Conservation (phyloP, 2,329 filamentous ascomycete genomes). For the Claviceps humidiphila region DNA sequence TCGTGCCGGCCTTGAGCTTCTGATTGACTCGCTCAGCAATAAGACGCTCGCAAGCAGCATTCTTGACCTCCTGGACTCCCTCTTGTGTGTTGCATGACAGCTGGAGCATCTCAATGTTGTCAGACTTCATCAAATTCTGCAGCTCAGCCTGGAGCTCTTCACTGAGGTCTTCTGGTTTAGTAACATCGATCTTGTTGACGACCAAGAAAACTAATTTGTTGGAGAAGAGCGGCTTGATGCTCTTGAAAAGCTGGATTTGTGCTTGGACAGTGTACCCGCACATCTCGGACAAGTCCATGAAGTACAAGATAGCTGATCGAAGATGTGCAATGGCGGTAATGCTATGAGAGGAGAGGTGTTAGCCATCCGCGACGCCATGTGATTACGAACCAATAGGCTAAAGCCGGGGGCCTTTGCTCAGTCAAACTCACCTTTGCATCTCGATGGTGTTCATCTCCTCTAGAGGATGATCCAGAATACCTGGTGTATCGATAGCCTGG, state of each 20-base stretch:
- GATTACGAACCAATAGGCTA: neutral
- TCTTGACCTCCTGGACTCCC: conserved; percentile 88
- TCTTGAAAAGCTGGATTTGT: conserved; percentile 90
- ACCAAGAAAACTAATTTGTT: conserved; percentile 97
- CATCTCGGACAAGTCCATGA: conserved; percentile 95
- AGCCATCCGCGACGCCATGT: neutral
- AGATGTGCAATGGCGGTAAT: conserved; percentile 97
- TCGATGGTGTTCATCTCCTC: conserved; percentile 99
- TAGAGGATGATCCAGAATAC: conserved; percentile 90
- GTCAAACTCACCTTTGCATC: conserved; percentile 54
- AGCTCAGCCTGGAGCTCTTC: conserved; percentile 64
- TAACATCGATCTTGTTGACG: conserved; percentile 95
- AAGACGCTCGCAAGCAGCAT: conserved; percentile 82
- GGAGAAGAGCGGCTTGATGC: conserved; percentile 90
- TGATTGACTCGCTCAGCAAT: conserved; percentile 88
- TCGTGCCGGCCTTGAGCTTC: conserved; percentile 88
- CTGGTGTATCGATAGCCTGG: conserved; percentile 89
- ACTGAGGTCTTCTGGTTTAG: conserved; percentile 75
- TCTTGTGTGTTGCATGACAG: conserved; percentile 92
- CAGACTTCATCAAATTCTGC: conserved; percentile 66
- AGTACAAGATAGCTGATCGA: conserved; percentile 88
- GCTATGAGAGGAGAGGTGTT: conserved; percentile 25
- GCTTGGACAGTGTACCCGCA: conserved; percentile 88
- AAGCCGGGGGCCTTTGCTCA: neutral
- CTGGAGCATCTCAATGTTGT: conserved; percentile 85